Evolutionary conservation across 805 yeast species (phyloP).

Genomic region (Zygosaccharomyces rouxii): DNA sequence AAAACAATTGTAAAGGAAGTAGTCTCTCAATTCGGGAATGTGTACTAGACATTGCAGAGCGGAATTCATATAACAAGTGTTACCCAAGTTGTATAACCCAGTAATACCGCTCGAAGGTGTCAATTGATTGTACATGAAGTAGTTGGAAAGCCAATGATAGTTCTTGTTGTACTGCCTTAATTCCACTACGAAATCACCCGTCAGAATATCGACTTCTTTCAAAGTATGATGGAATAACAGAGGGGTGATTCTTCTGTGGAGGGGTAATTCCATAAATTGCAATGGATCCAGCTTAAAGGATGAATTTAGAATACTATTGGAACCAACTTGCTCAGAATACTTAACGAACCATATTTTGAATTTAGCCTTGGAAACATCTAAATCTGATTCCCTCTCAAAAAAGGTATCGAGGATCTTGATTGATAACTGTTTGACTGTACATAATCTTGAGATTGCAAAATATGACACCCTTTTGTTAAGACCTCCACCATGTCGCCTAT

Average conservation of each 20-base stretch:
- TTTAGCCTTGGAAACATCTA: slow-evolving; percentile 15
- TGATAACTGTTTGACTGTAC: slow-evolving; percentile 30
- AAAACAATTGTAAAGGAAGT: slow-evolving; percentile 61
- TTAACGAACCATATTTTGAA: slow-evolving; percentile 28
- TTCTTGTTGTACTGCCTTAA: slow-evolving; percentile 24
- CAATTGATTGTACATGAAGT: slow-evolving; percentile 31
- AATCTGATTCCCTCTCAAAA: slow-evolving; percentile 19
- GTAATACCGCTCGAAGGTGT: slow-evolving; percentile 43
- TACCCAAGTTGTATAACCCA: slow-evolving; percentile 74
- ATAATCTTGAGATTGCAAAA: slow-evolving; percentile 35
- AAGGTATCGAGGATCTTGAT: slow-evolving; percentile 20
- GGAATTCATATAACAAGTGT: slow-evolving; percentile 92
- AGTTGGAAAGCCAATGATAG: slow-evolving; percentile 39
- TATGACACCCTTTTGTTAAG: slow-evolving; percentile 22
- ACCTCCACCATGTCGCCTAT: slow-evolving; percentile 5
- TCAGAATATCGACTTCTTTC: slow-evolving; percentile 19
- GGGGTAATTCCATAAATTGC: slow-evolving; percentile 26
- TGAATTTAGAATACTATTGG: slow-evolving; percentile 7
- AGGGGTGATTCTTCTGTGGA: slow-evolving; percentile 25
- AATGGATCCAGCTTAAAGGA: slow-evolving; percentile 28
- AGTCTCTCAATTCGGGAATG: slow-evolving; percentile 74
- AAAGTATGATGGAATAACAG: slow-evolving; percentile 17
- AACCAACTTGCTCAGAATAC: slow-evolving; percentile 11
- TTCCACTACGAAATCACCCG: slow-evolving; percentile 36
- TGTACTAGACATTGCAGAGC: slow-evolving; percentile 88